These are phyloP conservation scores for Boletus vinaceobasis DNA, from an alignment of 768 basidiomycete genomes.

Conservation along the genomic window DNA sequence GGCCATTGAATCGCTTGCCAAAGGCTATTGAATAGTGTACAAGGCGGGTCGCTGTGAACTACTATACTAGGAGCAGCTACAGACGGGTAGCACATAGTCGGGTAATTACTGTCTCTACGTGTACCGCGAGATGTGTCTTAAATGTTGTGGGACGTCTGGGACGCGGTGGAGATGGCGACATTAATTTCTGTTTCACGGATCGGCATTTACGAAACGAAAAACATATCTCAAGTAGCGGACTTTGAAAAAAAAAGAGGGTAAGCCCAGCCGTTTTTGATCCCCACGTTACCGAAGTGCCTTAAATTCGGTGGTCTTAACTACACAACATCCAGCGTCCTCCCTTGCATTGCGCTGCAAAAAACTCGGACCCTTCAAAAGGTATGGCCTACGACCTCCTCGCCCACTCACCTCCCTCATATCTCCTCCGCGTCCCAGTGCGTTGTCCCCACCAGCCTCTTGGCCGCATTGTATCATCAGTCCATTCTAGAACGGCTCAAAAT, in stretches of 20 bases:
- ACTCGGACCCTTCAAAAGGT: conserved; percentile 41
- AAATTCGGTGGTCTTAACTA: conserved; percentile 36
- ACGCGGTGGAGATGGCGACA: neutral
- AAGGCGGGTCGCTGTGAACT: neutral
- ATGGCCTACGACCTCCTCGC: conserved; percentile 27
- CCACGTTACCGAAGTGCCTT: conserved; percentile 41
- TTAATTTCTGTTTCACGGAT: conserved; percentile 10
- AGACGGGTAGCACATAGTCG: neutral
- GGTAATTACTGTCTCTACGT: neutral
- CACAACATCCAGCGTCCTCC: conserved; percentile 31
- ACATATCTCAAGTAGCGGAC: conserved; percentile 26
- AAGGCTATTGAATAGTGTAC: neutral
- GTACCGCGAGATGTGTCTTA: neutral
- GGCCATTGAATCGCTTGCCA: neutral
- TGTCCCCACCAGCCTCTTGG: conserved; percentile 39
- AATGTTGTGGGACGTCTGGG: neutral
- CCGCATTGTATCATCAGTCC: conserved; percentile 81
- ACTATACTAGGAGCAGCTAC: neutral
- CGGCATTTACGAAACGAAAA: conserved; percentile 27
- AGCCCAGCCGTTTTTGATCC: conserved; percentile 35
- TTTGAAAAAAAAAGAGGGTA: conserved; percentile 37
- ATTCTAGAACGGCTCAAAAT: conserved; percentile 74
- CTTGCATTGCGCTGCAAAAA: conserved; percentile 32
- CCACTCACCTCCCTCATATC: conserved; percentile 14
- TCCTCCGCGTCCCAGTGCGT: conserved; percentile 23